A percentile compares a stretch with the other conserved stretches of the same genome.
These are phyloP conservation scores for Elaeagnus macrophylla DNA, from an alignment of 306 rosid genomes.

Conservation along the genomic window DNA sequence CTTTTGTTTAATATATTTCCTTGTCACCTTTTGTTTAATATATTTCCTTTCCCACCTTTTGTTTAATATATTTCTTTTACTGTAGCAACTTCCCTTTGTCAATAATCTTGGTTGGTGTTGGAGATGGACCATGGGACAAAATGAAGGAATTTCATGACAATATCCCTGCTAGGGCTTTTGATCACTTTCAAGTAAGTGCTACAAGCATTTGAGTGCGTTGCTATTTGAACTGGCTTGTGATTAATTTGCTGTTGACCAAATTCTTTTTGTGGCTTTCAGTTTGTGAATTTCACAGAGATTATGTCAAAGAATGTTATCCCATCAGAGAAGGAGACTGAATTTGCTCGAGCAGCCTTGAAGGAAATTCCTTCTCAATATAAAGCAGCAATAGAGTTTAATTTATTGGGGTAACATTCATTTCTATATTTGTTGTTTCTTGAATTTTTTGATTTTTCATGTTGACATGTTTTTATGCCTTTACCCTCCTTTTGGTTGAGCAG, in stretches of 20 bases:
- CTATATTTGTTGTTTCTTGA: constrained; percentile 3
- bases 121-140: constrained; percentile 99
- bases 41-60: constrained; percentile 52
- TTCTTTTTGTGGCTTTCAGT: constrained; percentile 36
- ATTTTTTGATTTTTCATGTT: constrained; percentile 2
- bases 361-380: constrained; percentile 95
- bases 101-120: constrained; percentile 88
- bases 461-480: not conserved
- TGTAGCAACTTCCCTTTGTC: constrained; percentile 86
- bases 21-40: constrained; percentile 35
- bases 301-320: constrained; percentile 69
- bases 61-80: constrained; percentile 4
- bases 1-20: constrained; percentile 17
- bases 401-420: constrained; percentile 54
- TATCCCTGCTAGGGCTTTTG: constrained; percentile 78
- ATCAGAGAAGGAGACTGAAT: constrained; percentile 75
- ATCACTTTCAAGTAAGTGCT: constrained; percentile 75
- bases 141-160: constrained; percentile 93
- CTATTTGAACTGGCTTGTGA: not conserved
- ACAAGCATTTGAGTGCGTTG: not conserved
- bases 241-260: constrained; percentile 1
- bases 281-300: constrained; percentile 75
- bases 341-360: constrained; percentile 91
- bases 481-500: constrained; percentile 31
- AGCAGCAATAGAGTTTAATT: constrained; percentile 69